These are phyloP conservation scores for Parathielavia hyrcaniae DNA, from an alignment of 495 filamentous ascomycete species.

Conservation along the genomic window DNA sequence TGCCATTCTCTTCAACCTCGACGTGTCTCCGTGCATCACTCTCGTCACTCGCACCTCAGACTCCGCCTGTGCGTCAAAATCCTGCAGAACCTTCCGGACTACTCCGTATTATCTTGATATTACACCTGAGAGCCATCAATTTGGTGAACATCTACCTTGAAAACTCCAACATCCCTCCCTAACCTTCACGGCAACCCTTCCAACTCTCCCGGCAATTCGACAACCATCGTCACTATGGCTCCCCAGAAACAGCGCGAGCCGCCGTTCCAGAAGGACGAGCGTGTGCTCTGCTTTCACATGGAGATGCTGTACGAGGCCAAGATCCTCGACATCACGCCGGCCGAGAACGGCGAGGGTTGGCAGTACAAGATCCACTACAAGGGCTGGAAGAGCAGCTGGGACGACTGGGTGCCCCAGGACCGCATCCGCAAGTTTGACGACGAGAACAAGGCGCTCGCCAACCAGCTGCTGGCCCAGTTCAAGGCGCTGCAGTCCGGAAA, in stretches of 20 bases:
- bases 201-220: background rate
- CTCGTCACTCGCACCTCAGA: background rate
- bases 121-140: background rate
- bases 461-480: constrained; percentile 53
- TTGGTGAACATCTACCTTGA: background rate
- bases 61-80: background rate
- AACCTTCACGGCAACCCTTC: background rate
- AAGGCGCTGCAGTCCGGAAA: constrained; percentile 43
- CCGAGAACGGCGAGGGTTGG: constrained; percentile 63
- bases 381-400: constrained; percentile 99
- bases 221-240: constrained; percentile 28
- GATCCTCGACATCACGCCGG: constrained; percentile 68
- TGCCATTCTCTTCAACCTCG: background rate
- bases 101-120: background rate
- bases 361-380: constrained; percentile 96
- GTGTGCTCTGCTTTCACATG: constrained; percentile 92
- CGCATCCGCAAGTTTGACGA: constrained; percentile 90
- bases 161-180: background rate
- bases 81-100: background rate
- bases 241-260: constrained; percentile 41
- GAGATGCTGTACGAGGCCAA: constrained; percentile 97
- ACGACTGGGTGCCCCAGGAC: constrained; percentile 96
- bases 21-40: background rate
- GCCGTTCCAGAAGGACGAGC: constrained; percentile 80
- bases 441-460: constrained; percentile 84